These are phyloP conservation scores for Cenchrus fungigraminus DNA, from an alignment of 176 grass and related monocot genomes.

Conservation along the genomic window DNA sequence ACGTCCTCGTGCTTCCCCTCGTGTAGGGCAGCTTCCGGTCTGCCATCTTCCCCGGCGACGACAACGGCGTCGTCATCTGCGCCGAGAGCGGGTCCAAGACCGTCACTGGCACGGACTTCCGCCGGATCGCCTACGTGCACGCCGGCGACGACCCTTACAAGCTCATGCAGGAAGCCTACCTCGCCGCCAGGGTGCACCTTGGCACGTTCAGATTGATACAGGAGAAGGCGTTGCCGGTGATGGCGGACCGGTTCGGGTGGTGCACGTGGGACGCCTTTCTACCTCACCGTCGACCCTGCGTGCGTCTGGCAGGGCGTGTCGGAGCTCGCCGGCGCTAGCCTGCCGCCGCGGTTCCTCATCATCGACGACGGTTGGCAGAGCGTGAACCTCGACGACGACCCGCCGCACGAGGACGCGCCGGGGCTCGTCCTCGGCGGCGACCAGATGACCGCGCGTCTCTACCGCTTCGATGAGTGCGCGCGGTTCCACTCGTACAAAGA, in stretches of 20 bases:
- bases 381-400: slow-evolving; percentile 63
- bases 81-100: slow-evolving; percentile 62
- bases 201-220: slow-evolving; percentile 53
- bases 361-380: slow-evolving; percentile 84
- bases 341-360: slow-evolving; percentile 61
- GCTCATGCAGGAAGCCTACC: slow-evolving; percentile 54
- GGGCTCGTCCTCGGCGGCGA: too few species aligned
- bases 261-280: slow-evolving; percentile 96
- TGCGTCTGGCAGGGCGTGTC: slow-evolving; percentile 67
- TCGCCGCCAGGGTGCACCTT: slow-evolving; percentile 54
- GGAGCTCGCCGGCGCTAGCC: slow-evolving; percentile 38
- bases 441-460: too few species aligned
- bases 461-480: too few species aligned
- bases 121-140: slow-evolving; percentile 57
- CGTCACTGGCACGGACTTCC: slow-evolving; percentile 41
- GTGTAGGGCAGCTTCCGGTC: slow-evolving; percentile 67
- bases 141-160: slow-evolving; percentile 57
- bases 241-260: slow-evolving; percentile 72
- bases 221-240: slow-evolving; percentile 58
- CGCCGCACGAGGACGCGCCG: neutral
- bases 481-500: too few species aligned
- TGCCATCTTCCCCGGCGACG: slow-evolving; percentile 52
- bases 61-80: slow-evolving; percentile 61
- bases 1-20: slow-evolving; percentile 62
- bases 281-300: slow-evolving; percentile 65